These are phyloP conservation scores for Teratosphaeria viscida DNA, from an alignment of 2,329 filamentous ascomycete genomes.

Conservation along the genomic window DNA sequence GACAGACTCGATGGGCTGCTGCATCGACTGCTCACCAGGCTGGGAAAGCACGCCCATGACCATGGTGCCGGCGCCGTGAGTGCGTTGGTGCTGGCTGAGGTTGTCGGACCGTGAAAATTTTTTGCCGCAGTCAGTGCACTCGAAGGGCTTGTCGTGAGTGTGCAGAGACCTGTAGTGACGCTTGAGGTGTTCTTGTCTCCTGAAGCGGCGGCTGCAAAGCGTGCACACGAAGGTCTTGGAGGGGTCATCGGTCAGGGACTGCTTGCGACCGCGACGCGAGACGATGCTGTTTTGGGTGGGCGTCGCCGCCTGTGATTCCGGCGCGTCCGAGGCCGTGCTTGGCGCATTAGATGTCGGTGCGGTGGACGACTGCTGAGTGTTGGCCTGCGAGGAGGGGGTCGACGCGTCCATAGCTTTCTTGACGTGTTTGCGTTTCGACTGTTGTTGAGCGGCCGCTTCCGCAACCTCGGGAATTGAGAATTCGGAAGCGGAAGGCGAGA, in stretches of 20 bases:
- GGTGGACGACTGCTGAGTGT: slow-evolving; percentile 28
- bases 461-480: slow-evolving; percentile 26
- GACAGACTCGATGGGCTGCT: slow-evolving; percentile 23
- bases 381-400: slow-evolving; percentile 33
- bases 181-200: slow-evolving; percentile 96
- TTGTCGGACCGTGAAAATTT: slow-evolving; percentile 98
- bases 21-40: slow-evolving; percentile 20
- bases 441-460: slow-evolving; percentile 14
- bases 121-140: slow-evolving; percentile 96
- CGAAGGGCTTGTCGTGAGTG: slow-evolving; percentile 96
- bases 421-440: slow-evolving; percentile 20
- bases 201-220: slow-evolving; percentile 92
- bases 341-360: slow-evolving; percentile 35
- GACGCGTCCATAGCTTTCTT: slow-evolving; percentile 31
- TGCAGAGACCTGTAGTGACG: slow-evolving; percentile 96
- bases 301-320: slow-evolving; percentile 20
- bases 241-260: slow-evolving; percentile 92
- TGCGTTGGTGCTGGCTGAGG: slow-evolving; percentile 88
- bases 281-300: slow-evolving; percentile 40
- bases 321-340: slow-evolving; percentile 16
- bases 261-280: slow-evolving; percentile 93
- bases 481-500: slow-evolving; percentile 51
- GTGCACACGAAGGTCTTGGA: slow-evolving; percentile 98
- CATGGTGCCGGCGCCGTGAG: slow-evolving; percentile 80
- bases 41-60: slow-evolving; percentile 68